Conservation (phyloP, 1,284 basidiomycete genomes). For the Cronartium quercuum region DNA sequence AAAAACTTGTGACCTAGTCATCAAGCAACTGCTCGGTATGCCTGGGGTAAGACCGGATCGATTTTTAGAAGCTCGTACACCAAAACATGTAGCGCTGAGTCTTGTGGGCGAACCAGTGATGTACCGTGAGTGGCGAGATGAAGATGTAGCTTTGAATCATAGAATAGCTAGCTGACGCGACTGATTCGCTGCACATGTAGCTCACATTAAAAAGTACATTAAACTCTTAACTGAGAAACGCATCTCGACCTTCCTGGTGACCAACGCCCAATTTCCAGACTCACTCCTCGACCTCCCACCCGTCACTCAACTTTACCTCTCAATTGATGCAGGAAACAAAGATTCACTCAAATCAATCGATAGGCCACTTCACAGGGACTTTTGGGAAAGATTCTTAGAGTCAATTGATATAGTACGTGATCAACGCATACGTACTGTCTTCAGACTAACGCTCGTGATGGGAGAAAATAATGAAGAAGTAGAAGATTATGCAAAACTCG, state of each 20-base stretch:
- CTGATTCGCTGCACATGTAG: conserved; percentile 3
- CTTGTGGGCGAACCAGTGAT: conserved; percentile 40
- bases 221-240: conserved; percentile 34
- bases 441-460: conserved; percentile 39
- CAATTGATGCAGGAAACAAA: conserved; percentile 39
- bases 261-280: conserved; percentile 40
- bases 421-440: conserved; percentile 37
- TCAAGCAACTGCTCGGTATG: conserved; percentile 39
- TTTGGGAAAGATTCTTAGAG: conserved; percentile 39
- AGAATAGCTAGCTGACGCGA: background rate
- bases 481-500: conserved; percentile 33
- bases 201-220: conserved; percentile 40
- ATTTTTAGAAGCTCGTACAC: conserved; percentile 38
- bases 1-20: background rate
- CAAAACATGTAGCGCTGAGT: conserved; percentile 38
- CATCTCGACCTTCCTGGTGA: conserved; percentile 39
- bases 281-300: conserved; percentile 28
- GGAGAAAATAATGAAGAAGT: conserved; percentile 39
- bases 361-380: conserved; percentile 39
- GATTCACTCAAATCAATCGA: conserved; percentile 38
- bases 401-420: conserved; percentile 35
- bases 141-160: background rate
- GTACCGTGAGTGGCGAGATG: conserved; percentile 22
- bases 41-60: conserved; percentile 35
- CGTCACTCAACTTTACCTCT: conserved; percentile 40